These are phyloP conservation scores for Silene noctiflora DNA, from an alignment of 179 eudicot species.

Conservation along the genomic window DNA sequence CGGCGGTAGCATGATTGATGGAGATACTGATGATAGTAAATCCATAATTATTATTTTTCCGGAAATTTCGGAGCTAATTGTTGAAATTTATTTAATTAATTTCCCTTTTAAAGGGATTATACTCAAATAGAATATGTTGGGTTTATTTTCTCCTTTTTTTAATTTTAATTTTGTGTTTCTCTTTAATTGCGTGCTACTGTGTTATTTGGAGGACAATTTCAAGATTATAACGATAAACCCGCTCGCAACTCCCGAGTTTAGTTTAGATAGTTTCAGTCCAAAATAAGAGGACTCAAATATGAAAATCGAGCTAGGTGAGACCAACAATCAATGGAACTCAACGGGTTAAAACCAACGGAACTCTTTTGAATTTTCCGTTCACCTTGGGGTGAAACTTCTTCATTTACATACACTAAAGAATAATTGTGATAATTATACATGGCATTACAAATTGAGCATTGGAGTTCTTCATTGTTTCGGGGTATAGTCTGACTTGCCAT, in stretches of 20 bases:
- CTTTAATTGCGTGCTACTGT: too few relatives aligned
- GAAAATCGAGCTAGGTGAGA: too few relatives aligned
- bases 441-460: constrained; percentile 23
- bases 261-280: too few relatives aligned
- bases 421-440: constrained; percentile 25
- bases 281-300: too few relatives aligned
- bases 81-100: not conserved
- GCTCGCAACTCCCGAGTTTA: too few relatives aligned
- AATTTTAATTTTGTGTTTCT: not conserved
- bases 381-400: not conserved
- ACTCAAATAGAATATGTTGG: not conserved
- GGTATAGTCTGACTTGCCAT: constrained; percentile 12
- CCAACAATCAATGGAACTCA: too few relatives aligned
- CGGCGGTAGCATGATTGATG: constrained; percentile 46
- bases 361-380: too few relatives aligned
- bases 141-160: not conserved
- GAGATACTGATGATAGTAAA: constrained; percentile 60
- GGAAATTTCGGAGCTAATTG: not conserved
- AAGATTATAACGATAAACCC: not conserved
- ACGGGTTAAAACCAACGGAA: too few relatives aligned
- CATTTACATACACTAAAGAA: constrained; percentile 21
- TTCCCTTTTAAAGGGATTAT: not conserved
- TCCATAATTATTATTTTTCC: constrained; percentile 39
- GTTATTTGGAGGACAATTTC: not conserved
- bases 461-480: not conserved